Percentiles rank a stretch among this genome's conserved stretches.
These are phyloP conservation scores for Aspergillus affinis DNA, from an alignment of 495 filamentous ascomycete genomes.

Conservation along the genomic window DNA sequence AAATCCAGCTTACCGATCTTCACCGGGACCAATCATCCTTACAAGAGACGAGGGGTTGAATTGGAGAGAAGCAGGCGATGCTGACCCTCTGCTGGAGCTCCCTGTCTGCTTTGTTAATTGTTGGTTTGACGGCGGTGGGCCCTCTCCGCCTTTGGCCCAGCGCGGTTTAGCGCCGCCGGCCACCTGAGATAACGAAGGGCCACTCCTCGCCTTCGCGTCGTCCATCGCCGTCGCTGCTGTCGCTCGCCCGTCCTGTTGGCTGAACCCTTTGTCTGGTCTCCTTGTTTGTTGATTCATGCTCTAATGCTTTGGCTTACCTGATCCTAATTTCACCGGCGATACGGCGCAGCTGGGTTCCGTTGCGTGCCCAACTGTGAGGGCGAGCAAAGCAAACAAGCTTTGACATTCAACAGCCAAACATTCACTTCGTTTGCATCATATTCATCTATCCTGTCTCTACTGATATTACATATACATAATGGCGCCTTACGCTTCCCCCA, in stretches of 20 bases:
- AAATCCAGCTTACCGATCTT: constrained; percentile 32
- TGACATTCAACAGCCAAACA: constrained; percentile 8
- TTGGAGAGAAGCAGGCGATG: background rate
- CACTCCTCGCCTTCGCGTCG: constrained; percentile 15
- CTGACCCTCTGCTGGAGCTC: background rate
- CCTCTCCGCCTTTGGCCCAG: constrained; percentile 29
- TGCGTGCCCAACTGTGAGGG: constrained; percentile 2
- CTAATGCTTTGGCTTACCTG: constrained; percentile 9
- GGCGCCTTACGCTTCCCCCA: constrained; percentile 33
- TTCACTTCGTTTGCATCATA: constrained; percentile 2
- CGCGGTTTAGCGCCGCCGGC: constrained; percentile 11
- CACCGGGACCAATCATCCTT: constrained; percentile 37
- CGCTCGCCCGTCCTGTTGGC: constrained; percentile 2
- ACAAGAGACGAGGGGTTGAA: background rate
- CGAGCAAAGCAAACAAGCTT: constrained; percentile 9
- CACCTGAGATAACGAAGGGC: constrained; percentile 11
- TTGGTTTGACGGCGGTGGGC: constrained; percentile 12
- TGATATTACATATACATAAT: constrained; percentile 16
- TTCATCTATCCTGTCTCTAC: background rate
- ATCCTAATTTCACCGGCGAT: constrained; percentile 1
- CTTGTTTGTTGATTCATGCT: constrained; percentile 17
- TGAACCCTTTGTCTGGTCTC: constrained; percentile 2
- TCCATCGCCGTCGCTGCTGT: background rate
- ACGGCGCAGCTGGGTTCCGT: constrained; percentile 8
- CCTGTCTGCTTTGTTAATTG: background rate